Base-by-base conservation (phyloP, 2,329 filamentous ascomycete species). In the Amauroascus verrucosus region DNA sequence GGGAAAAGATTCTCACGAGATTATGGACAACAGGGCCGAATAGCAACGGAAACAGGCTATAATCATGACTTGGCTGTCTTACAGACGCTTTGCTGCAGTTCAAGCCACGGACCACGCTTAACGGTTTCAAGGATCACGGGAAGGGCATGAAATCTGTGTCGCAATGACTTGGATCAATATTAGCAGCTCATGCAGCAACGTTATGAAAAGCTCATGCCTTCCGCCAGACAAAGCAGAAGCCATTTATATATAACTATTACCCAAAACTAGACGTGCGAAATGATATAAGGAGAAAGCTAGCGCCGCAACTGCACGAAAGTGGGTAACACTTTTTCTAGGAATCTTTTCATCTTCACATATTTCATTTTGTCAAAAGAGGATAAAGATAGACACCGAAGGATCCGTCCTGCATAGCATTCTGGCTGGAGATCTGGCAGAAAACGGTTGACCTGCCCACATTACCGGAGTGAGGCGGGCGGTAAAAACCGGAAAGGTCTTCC, bases 1-100 rank as follows among this genome's bases (percentile, higher is more conserved):
- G 18, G 20, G 38, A 41, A 35, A 41, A 32, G 16, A 16, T 18
- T 47, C 24, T 46, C 41, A 47, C 41, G 28, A 38, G n/a, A 9
- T n/a, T 9, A 47, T 30, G 28, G n/a, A 50, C 47, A 53, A 38
- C 41, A 47, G 33, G 41, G 50, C 43, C 14, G 20, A 18, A 47
- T 47, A 18, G 35, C 48, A 51, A 44, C 48, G 48, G 38, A 43
- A 43, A 35, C 37, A 51, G 40, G 35, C 24, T 7, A 40, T 41
- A 41, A 20, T 28, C 9, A 22, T 50, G 35, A 45, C 49, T 51
- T 45, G 49, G 40, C 30, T 51, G 48, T 51, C 37, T 51, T 9
- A 51, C 48, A 49, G 26, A 40, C 50, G 50, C 50, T 28, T 47
- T 47, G 30, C 43, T 47, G 50, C 50, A 53, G 52, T 33, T 37